Evolutionary conservation across 495 filamentous ascomycete species (phyloP), one percentile per base, ranked within the genome.

Genomic region (Hypoxylon cercidicola): DNA sequence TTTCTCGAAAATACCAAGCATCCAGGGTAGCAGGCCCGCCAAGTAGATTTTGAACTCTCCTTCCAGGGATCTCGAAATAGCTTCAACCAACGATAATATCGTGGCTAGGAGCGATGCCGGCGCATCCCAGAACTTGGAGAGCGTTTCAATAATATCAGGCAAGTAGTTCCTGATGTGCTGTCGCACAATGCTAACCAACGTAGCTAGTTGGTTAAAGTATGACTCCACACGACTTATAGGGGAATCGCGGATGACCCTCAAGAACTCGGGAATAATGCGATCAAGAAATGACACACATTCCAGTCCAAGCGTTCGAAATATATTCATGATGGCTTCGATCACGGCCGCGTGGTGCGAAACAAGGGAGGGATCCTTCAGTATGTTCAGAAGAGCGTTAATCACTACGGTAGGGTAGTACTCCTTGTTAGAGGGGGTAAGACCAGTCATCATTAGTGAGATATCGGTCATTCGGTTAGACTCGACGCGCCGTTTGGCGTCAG

Each of bases 371-470:
- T 99, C 95, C 64, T 92, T 92, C 40, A 99, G 77, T 54, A 99
- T 91, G 50, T 92, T 89, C 71, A 98, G 87, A 43, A 99, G 79
- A 1, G 94, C 94, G 67, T 96, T 95, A 70, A 99, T 97, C 39
- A 97, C 96, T 16, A 99, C 93, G 0, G 96, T 98, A 2, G 95
- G 95, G 70, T 97, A 98, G 70, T 98, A 99, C 59, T 99, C 95
- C 69, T 99, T 96, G 60, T 92, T 95, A 0, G 93, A 97, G 2
- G 95, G 96, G 1, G 93, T 97, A n/a, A 97, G 84, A 10, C 95
- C 93, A 61, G 89, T 90, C 93, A 99, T 98, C 79, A 99, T 97
- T 18, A 99, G 82, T 12, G 93, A 93, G 47, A 99, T 96, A 79
- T 99, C 95, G 12, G 93, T 96, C 53, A 95, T 85, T 23, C 83